Base-by-base conservation (phyloP, 2,329 filamentous ascomycete species). In the Aspergillus tanneri region DNA sequence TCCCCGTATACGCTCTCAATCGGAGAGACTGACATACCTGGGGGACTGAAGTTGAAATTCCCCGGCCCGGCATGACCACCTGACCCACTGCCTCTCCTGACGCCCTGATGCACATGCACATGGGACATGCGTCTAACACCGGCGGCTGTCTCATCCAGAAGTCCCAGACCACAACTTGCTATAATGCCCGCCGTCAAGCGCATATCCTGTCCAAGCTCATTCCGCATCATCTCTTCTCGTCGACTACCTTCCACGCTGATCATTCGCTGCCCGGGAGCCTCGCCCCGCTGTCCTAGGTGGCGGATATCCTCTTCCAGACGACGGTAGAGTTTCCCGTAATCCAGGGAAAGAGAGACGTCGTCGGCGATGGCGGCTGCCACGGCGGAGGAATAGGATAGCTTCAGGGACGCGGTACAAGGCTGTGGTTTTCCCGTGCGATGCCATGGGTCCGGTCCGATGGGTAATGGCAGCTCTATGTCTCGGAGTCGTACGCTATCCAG, bases 301-400 rank as follows among this genome's bases (percentile, higher is more conserved):
- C 57, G 62, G 25, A 71, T 55, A 28, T 65, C 64, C n/a, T 57
- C 50, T 30, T 69, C 64, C 30, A 77, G 56, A 7, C 63, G 67
- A 27, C 72, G 71, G 57, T 71, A 76, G 14, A 77, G 62, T 50
- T 72, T 74, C 27, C 74, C 73, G 57, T 77, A 77, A 54, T 74
- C 72, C 18, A 77, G 60, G 1, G 73, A 74, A 10, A 71, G 60
- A 10, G 66, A 69, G 46, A 77, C 70, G 50, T 76, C 68, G 47
- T 77, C 75, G 24, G 66, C 63, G 22, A 64, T 61, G 2, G 72
- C 72, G 6, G 74, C 71, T 2, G 66, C 63, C 25, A 73, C 65
- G 28, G 64, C 66, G 16, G 65, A 69, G 4, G 70, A 70, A 49
- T 73, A 72, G 12, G 71, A 69, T 35, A 77, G 59, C 32, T 70